These are phyloP conservation scores for Crithidia bombi DNA, from an alignment of 208 protist species.

Conservation along the genomic window DNA sequence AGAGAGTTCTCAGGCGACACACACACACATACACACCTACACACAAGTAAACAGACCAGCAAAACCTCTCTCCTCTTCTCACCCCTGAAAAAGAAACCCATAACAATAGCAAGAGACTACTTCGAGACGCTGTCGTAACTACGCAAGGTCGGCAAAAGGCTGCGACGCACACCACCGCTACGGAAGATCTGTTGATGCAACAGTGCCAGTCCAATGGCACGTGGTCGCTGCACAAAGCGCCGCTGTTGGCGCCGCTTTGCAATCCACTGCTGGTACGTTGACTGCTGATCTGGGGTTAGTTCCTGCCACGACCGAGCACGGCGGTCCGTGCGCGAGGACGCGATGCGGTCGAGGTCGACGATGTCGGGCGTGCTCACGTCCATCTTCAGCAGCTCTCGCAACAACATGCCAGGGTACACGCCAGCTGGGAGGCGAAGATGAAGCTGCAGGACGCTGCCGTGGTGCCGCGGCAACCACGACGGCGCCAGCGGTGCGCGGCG, in stretches of 20 bases:
- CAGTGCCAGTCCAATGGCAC: slow-evolving; percentile 73
- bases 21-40: neutral
- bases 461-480: slow-evolving; percentile 76
- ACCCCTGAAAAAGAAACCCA: slow-evolving; percentile 3
- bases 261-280: slow-evolving; percentile 55
- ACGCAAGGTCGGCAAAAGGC: slow-evolving; percentile 79
- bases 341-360: slow-evolving; percentile 67
- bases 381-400: slow-evolving; percentile 85
- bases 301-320: slow-evolving; percentile 48
- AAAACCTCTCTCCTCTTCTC: neutral
- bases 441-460: slow-evolving; percentile 65
- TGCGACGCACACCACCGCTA: slow-evolving; percentile 71
- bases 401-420: slow-evolving; percentile 78
- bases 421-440: slow-evolving; percentile 60
- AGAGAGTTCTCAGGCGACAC: neutral
- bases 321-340: slow-evolving; percentile 37
- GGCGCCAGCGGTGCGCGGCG: slow-evolving; percentile 49
- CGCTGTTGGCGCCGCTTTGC: slow-evolving; percentile 66
- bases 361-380: slow-evolving; percentile 83
- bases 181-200: slow-evolving; percentile 90
- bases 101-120: slow-evolving; percentile 30
- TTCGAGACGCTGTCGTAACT: slow-evolving; percentile 87
- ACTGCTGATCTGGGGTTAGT: slow-evolving; percentile 58
- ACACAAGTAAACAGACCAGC: slow-evolving; percentile 8
- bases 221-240: slow-evolving; percentile 50